A percentile compares a stretch with the other conserved stretches of the same genome.
Evolutionary conservation across 2,329 filamentous ascomycete genomes (phyloP).

Genomic region (Colletotrichum sp.): DNA sequence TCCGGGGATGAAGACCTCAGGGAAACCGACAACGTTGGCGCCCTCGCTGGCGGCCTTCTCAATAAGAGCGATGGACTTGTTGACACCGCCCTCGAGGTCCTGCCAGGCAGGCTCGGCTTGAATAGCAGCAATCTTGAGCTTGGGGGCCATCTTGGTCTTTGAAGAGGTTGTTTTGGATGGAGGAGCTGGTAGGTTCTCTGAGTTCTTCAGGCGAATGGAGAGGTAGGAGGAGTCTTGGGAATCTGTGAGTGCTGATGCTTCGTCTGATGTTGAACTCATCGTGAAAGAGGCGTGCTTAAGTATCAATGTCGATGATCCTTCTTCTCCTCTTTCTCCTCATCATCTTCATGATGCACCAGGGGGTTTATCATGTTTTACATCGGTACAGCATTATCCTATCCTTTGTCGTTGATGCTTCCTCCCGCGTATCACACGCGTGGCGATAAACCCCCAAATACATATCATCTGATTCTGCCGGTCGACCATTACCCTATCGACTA

Average conservation of each 20-base stretch:
- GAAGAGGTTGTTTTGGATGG: background rate
- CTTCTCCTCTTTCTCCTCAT: background rate
- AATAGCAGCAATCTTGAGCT: constrained; percentile 28
- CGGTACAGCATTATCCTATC: constrained; percentile 1
- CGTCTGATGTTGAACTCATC: background rate
- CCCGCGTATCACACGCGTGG: background rate
- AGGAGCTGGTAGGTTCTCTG: background rate
- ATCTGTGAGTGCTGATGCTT: background rate
- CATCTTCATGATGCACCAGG: background rate
- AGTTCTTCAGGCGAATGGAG: background rate
- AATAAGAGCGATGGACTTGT: constrained; percentile 39
- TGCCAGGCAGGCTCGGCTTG: constrained; percentile 31
- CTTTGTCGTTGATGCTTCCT: background rate
- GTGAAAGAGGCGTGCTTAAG: background rate
- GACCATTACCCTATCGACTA: background rate
- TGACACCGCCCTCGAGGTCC: constrained; percentile 35
- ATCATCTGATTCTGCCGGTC: background rate
- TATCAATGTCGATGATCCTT: background rate
- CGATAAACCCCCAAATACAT: background rate
- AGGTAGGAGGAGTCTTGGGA: background rate
- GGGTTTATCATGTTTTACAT: background rate
- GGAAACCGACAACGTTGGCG: constrained; percentile 43
- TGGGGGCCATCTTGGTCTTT: background rate
- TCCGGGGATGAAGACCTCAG: constrained; percentile 50
- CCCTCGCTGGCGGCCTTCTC: constrained; percentile 33